A percentile compares a stretch with the other conserved stretches of the same genome.
phyloP scores from a whole-genome alignment of 371 early-diverging fungal species.

The Mucor racemosus region DNA sequence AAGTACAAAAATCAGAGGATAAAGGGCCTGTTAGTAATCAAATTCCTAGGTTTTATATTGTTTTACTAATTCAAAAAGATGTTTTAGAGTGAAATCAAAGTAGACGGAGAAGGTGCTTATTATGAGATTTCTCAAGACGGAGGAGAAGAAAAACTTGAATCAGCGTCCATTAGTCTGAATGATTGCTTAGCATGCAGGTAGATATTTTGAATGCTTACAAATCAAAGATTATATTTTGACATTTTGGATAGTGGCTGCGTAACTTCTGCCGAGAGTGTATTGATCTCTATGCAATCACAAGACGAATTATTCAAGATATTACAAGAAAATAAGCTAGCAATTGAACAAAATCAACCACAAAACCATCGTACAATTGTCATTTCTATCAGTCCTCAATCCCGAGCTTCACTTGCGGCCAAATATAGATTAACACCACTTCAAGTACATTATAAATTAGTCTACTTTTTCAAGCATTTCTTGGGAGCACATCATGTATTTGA shows the following conservation, averaged over 20 bases:
- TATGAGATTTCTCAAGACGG: slow-evolving; percentile 91
- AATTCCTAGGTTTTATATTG: neutral
- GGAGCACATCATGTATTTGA: slow-evolving; percentile 90
- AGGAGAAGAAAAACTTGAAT: slow-evolving; percentile 75
- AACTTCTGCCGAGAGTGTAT: slow-evolving; percentile 94
- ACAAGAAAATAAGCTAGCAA: slow-evolving; percentile 61
- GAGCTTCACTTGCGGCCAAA: slow-evolving; percentile 90
- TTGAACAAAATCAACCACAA: slow-evolving; percentile 48
- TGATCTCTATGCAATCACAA: slow-evolving; percentile 91
- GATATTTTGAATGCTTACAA: neutral
- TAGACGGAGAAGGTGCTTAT: slow-evolving; percentile 69
- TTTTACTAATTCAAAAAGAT: neutral
- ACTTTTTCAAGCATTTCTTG: slow-evolving; percentile 70
- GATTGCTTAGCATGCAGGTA: slow-evolving; percentile 98
- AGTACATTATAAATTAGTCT: slow-evolving; percentile 63
- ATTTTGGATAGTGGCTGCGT: slow-evolving; percentile 85
- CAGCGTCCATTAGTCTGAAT: slow-evolving; percentile 86
- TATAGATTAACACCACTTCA: slow-evolving; percentile 68
- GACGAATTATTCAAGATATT: slow-evolving; percentile 83
- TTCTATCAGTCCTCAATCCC: slow-evolving; percentile 90
- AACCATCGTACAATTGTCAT: slow-evolving; percentile 68
- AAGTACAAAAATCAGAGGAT: slow-evolving; percentile 67
- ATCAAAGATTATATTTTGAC: slow-evolving; percentile 3
- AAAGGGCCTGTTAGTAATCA: slow-evolving; percentile 45
- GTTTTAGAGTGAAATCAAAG: slow-evolving; percentile 64